Conservation (phyloP, 371 early-diverging fungal species). For the Umbelopsis sp. region DNA sequence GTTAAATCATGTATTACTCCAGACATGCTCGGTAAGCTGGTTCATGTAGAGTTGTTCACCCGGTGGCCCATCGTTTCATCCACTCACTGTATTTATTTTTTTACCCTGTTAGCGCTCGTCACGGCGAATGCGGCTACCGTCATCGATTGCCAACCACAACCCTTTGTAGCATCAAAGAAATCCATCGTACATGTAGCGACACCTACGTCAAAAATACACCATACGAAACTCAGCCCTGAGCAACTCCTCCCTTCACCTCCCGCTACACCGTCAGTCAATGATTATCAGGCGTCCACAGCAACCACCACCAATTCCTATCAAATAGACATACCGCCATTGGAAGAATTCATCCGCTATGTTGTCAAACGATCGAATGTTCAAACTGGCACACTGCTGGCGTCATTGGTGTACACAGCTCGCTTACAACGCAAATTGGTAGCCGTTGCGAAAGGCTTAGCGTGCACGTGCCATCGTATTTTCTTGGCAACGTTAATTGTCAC, state of each 20-base stretch:
- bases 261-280: constrained; percentile 8
- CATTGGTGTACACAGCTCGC: constrained; percentile 59
- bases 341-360: constrained; percentile 56
- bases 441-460: constrained; percentile 71
- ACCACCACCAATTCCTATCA: not conserved
- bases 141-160: constrained; percentile 10
- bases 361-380: constrained; percentile 55
- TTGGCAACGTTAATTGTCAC: constrained; percentile 75
- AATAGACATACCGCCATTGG: constrained; percentile 40
- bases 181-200: not conserved
- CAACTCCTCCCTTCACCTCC: constrained; percentile 13
- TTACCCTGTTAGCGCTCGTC: not conserved
- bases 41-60: too few species aligned
- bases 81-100: too few species aligned
- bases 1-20: not conserved
- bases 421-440: constrained; percentile 48
- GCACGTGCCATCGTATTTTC: constrained; percentile 79
- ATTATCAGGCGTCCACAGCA: not conserved
- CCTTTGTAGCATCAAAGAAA: not conserved
- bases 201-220: not conserved
- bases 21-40: not conserved
- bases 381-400: constrained; percentile 61
- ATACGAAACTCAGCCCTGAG: not conserved
- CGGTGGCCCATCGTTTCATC: too few species aligned
- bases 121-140: not conserved